Evolutionary conservation across 2,329 filamentous ascomycete species (phyloP).

Genomic region (Chrysoporthe austroafricana): DNA sequence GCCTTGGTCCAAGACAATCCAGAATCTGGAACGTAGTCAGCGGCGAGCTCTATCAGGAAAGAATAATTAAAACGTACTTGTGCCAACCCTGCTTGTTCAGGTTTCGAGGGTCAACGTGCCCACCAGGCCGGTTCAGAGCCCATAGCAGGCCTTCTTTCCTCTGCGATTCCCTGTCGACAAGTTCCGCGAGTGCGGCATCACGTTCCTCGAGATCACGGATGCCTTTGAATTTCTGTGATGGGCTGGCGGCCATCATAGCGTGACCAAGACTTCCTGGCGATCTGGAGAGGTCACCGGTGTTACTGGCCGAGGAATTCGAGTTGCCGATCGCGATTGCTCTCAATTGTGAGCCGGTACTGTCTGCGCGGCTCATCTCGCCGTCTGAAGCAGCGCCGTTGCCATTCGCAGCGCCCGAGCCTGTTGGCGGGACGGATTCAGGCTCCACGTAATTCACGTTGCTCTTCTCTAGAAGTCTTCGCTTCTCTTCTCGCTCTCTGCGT

Average conservation of each 20-base stretch:
- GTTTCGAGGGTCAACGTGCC: slow-evolving; percentile 92
- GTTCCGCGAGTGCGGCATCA: slow-evolving; percentile 58
- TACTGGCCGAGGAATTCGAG: slow-evolving; percentile 38
- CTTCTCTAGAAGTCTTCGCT: slow-evolving; percentile 86
- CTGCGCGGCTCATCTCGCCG: slow-evolving; percentile 71
- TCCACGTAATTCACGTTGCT: slow-evolving; percentile 76
- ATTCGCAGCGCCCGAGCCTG: slow-evolving; percentile 41
- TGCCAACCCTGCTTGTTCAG: slow-evolving; percentile 99
- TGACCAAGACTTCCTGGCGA: slow-evolving; percentile 60
- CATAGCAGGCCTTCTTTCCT: slow-evolving; percentile 93
- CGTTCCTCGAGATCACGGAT: slow-evolving; percentile 91
- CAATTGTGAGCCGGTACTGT: slow-evolving; percentile 74
- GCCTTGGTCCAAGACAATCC: slow-evolving; percentile 96
- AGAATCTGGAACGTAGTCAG: slow-evolving; percentile 67
- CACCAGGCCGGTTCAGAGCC: slow-evolving; percentile 90
- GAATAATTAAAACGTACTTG: slow-evolving; percentile 67
- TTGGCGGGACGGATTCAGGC: slow-evolving; percentile 57
- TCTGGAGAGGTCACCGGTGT: slow-evolving; percentile 53
- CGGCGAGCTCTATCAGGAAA: not conserved
- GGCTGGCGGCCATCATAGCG: slow-evolving; percentile 50
- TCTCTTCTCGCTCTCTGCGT: slow-evolving; percentile 92
- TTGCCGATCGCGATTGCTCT: slow-evolving; percentile 55
- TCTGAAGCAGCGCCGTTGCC: slow-evolving; percentile 61
- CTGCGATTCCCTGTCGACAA: slow-evolving; percentile 63
- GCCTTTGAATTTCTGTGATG: slow-evolving; percentile 77